phyloP scores from a whole-genome alignment of 1,284 basidiomycete species.

The Trametes pubescens region DNA sequence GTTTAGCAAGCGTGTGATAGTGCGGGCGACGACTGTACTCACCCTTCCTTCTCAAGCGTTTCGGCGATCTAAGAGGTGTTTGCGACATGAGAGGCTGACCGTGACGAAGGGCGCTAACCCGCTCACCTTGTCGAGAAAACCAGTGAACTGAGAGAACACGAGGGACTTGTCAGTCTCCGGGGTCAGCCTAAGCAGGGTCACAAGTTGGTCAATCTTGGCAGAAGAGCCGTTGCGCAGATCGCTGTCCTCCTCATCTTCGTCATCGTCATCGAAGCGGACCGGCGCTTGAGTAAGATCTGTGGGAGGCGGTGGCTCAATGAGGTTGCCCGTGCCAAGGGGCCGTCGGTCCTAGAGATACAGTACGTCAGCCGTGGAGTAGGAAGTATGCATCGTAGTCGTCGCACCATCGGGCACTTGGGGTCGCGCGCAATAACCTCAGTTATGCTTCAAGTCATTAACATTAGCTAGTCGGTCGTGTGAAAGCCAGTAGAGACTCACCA shows the following conservation, averaged over 20 bases:
- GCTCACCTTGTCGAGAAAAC: slow-evolving; percentile 79
- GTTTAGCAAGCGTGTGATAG: not conserved
- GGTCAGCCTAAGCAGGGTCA: slow-evolving; percentile 75
- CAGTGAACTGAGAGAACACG: slow-evolving; percentile 88
- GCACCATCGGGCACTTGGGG: slow-evolving; percentile 82
- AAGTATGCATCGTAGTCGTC: not conserved
- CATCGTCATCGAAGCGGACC: slow-evolving; percentile 47
- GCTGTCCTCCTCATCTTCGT: slow-evolving; percentile 50
- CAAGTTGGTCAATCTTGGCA: slow-evolving; percentile 84
- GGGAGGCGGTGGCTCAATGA: slow-evolving; percentile 75
- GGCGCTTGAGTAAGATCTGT: slow-evolving; percentile 71
- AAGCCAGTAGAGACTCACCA: slow-evolving; percentile 55
- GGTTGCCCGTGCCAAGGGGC: slow-evolving; percentile 59
- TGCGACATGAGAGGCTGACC: not conserved
- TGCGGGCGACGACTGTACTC: slow-evolving; percentile 29
- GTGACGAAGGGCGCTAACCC: not conserved
- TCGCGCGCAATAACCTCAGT: slow-evolving; percentile 71
- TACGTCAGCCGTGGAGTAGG: not conserved
- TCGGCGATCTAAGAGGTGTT: slow-evolving; percentile 65
- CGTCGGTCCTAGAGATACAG: slow-evolving; percentile 69
- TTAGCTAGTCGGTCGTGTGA: not conserved
- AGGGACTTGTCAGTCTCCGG: slow-evolving; percentile 79
- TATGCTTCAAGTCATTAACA: slow-evolving; percentile 54
- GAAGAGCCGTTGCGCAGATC: slow-evolving; percentile 65
- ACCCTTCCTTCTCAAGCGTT: slow-evolving; percentile 71